These are phyloP conservation scores for Plasmodium malariae DNA, from an alignment of 169 alveolate species.

Conservation along the genomic window DNA sequence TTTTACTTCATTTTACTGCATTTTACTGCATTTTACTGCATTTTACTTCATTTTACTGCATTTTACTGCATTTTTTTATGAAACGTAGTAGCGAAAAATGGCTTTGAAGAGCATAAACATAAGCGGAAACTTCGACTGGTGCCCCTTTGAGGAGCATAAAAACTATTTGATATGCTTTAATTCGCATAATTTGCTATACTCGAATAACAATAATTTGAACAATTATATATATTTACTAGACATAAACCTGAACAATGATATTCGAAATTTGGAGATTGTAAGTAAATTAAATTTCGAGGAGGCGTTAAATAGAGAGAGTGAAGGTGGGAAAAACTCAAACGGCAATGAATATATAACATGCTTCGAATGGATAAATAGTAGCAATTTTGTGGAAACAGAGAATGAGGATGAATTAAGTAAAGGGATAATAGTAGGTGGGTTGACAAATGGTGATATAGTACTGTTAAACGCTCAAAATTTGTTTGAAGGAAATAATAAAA, in stretches of 20 bases:
- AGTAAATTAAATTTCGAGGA: constrained; percentile 70
- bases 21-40: neutral
- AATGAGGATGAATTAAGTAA: constrained; percentile 28
- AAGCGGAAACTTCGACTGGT: constrained; percentile 76
- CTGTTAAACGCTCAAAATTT: constrained; percentile 46
- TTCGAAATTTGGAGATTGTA: constrained; percentile 50
- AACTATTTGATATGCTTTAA: constrained; percentile 61
- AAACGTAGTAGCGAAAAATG: constrained; percentile 34
- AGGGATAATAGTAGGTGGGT: constrained; percentile 71
- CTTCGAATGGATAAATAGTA: constrained; percentile 72
- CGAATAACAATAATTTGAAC: constrained; percentile 31
- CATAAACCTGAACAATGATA: constrained; percentile 56
- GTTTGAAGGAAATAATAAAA: constrained; percentile 8
- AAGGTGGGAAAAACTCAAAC: constrained; percentile 4
- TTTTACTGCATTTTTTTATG: too few species aligned
- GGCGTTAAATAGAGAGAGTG: constrained; percentile 25
- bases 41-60: neutral
- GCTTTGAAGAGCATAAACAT: constrained; percentile 74
- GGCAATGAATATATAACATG: constrained; percentile 62
- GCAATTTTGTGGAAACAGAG: constrained; percentile 38
- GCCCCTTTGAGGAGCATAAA: constrained; percentile 74
- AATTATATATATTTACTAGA: constrained; percentile 67
- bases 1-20: neutral
- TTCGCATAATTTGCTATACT: constrained; percentile 62
- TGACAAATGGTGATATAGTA: constrained; percentile 73